phyloP scores from a whole-genome alignment of 345 rosid genomes.

The Hevea brasiliensis region DNA sequence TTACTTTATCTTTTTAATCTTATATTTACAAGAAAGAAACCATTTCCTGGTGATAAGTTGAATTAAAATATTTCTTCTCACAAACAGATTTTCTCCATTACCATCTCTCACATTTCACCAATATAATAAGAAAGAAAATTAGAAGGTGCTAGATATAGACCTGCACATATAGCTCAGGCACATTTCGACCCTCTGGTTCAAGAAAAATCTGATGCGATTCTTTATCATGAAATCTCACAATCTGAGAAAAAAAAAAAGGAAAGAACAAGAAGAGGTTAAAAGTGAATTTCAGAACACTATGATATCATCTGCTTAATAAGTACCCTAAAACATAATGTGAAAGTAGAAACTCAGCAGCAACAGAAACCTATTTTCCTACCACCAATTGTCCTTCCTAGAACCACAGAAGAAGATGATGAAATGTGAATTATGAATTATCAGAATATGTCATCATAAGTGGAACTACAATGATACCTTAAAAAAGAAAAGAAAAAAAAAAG shows the following conservation, averaged over 20 bases:
- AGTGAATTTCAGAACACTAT: no score
- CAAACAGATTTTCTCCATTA: background rate
- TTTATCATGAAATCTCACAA: conserved; percentile 93
- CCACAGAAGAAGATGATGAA: no score
- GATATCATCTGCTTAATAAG: background rate
- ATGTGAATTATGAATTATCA: no score
- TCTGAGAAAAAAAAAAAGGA: conserved; percentile 32
- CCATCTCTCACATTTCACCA: background rate
- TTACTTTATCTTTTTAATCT: background rate
- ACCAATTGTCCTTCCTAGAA: background rate
- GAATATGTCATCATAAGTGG: background rate
- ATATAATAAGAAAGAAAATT: background rate
- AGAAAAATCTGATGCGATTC: conserved; percentile 99
- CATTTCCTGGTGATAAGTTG: background rate
- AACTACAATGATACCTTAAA: background rate
- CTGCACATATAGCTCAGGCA: conserved; percentile 97
- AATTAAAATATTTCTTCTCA: background rate
- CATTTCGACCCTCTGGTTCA: conserved; percentile 95
- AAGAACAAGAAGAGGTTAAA: background rate
- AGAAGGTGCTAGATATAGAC: conserved; percentile 31
- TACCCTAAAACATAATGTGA: background rate
- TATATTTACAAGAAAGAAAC: background rate
- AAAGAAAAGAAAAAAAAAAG: background rate
- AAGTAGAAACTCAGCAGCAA: background rate
- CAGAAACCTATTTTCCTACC: background rate